Conservation (phyloP, 129 eudicot species). For the Arctium lappa region DNA sequence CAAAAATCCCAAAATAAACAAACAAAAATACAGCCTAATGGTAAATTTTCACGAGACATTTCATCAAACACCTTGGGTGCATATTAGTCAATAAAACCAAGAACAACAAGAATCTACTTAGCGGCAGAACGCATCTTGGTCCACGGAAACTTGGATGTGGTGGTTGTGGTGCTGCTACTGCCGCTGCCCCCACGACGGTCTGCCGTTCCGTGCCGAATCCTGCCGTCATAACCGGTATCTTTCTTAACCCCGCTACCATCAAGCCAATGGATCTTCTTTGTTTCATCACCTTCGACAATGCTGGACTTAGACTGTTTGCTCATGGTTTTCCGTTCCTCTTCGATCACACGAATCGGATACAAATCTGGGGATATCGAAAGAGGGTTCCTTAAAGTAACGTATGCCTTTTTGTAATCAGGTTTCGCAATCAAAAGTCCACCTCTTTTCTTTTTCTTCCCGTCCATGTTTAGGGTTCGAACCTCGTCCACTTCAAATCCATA, state of each 20-base stretch:
- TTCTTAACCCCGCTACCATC: slow-evolving; percentile 45
- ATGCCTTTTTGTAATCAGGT: slow-evolving; percentile 94
- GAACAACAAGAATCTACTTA: slow-evolving; percentile 21
- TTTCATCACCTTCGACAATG: slow-evolving; percentile 62
- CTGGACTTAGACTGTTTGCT: slow-evolving; percentile 62
- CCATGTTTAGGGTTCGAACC: slow-evolving; percentile 89
- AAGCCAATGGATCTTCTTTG: slow-evolving; percentile 82
- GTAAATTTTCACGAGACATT: neutral
- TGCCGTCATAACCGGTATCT: slow-evolving; percentile 28
- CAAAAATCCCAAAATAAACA: neutral
- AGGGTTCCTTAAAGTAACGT: slow-evolving; percentile 65
- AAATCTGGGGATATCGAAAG: slow-evolving; percentile 72
- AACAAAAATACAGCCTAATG: neutral
- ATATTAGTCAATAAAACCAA: neutral
- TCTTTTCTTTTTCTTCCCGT: slow-evolving; percentile 87
- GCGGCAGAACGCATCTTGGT: slow-evolving; percentile 51
- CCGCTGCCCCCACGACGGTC: slow-evolving; percentile 18
- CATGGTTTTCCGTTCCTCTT: slow-evolving; percentile 65
- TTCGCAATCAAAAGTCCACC: slow-evolving; percentile 77
- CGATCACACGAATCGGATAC: slow-evolving; percentile 64
- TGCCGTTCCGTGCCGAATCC: slow-evolving; percentile 9
- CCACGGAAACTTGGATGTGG: slow-evolving; percentile 73
- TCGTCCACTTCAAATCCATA: slow-evolving; percentile 90
- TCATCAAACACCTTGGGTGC: slow-evolving; percentile 12
- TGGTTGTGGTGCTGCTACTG: neutral